Evolutionary conservation across 257 asterid genomes (phyloP), one percentile per base, ranked within the genome.

Genomic region (Verbena officinalis): DNA sequence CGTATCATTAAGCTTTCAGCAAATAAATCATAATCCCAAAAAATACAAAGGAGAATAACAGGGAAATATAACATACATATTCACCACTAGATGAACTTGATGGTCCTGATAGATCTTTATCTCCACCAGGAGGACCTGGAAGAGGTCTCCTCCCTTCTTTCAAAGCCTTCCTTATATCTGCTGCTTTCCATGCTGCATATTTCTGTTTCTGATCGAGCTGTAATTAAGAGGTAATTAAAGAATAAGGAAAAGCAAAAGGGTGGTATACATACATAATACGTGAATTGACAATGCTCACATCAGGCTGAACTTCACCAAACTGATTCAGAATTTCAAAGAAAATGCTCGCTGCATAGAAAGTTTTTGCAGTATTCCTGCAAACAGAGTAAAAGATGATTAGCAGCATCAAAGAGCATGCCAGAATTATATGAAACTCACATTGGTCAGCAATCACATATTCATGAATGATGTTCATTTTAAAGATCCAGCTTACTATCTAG

Each of bases 151-250:
- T 84, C 75, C 99, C 99, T 86, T 94, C 99, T 73, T 94, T 90
- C 79, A 90, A 24, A 61, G 99, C 95, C 78, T 90, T 94, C 72
- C 99, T 83, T 69, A 94, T 94, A 70, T 94, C 99, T 69, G 93
- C 99, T 59, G 99, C 99, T 81, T 94, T 94, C 99, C 99, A 94
- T 36, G 68, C 95, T 8, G 97, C 95, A 77, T 94, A 94, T 78
- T 90, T 90, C 81, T 90, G 99, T 74, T 90, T 94, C 93, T 94
- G 96, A 64, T 90, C 99, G 20, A 94, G 75, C 99, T 94, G 93
- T 70, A 21, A 54, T 57, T n/a, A n/a, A 52, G 11, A 52, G 66
- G 23, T 14, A 40, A 50, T 68, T 59, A 68, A 27, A 61, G 8
- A 61, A 36, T 38, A 17, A 39, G 20, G 48, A 55, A 27, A 23